Evolutionary conservation across 352 stramenopile species (phyloP).

Genomic region (Globisporangium acanthophoron): DNA sequence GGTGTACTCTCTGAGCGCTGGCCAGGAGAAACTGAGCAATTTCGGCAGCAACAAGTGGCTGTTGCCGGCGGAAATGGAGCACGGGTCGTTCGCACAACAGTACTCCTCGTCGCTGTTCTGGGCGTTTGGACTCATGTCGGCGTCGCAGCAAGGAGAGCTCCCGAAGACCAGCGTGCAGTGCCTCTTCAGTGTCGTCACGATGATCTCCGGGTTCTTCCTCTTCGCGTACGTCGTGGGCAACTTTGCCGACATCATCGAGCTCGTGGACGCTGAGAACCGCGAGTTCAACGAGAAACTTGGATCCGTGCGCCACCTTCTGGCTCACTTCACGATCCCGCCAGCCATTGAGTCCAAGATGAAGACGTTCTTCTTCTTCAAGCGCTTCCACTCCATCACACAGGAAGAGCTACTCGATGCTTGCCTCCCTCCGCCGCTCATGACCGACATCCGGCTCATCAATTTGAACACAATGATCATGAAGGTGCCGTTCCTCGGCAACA

Average conservation of each 20-base stretch:
- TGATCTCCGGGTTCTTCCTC: slow-evolving; percentile 38
- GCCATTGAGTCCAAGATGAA: slow-evolving; percentile 32
- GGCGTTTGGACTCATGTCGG: slow-evolving; percentile 38
- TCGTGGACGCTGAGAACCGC: slow-evolving; percentile 40
- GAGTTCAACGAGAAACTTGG: slow-evolving; percentile 45
- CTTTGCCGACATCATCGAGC: slow-evolving; percentile 39
- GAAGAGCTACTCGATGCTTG: slow-evolving; percentile 37
- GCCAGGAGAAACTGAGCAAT: slow-evolving; percentile 8
- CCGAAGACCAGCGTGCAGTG: slow-evolving; percentile 28
- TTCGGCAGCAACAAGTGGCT: slow-evolving; percentile 46
- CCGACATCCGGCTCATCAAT: slow-evolving; percentile 44
- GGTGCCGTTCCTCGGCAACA: slow-evolving; percentile 41
- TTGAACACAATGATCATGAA: slow-evolving; percentile 49
- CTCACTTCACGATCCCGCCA: slow-evolving; percentile 33
- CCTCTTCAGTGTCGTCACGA: slow-evolving; percentile 34
- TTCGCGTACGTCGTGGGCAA: slow-evolving; percentile 45
- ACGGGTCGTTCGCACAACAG: slow-evolving; percentile 13
- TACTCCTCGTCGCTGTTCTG: slow-evolving; percentile 36
- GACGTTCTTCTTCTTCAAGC: slow-evolving; percentile 46
- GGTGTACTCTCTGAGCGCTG: slow-evolving; percentile 15
- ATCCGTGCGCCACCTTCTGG: slow-evolving; percentile 30
- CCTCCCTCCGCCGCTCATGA: slow-evolving; percentile 43
- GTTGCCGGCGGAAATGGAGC: slow-evolving; percentile 19
- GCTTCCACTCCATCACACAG: slow-evolving; percentile 51
- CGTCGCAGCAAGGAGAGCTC: slow-evolving; percentile 29